Evolutionary conservation across 2,329 filamentous ascomycete species (phyloP).

Genomic region (Penicillium sp.): DNA sequence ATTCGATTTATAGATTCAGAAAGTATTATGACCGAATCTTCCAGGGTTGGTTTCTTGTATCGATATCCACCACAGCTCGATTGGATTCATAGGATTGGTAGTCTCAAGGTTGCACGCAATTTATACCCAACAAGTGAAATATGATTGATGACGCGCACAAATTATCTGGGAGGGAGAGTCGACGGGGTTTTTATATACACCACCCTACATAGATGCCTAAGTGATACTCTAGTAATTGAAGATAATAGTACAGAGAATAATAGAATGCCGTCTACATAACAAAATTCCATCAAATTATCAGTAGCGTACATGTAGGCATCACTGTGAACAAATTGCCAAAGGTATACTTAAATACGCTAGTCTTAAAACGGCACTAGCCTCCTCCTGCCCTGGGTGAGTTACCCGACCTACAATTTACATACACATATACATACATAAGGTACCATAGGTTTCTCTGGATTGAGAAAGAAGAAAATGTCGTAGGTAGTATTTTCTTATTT

Average conservation of each 20-base stretch:
- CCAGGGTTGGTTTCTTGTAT: background rate
- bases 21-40: background rate
- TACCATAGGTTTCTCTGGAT: background rate
- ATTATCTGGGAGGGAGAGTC: background rate
- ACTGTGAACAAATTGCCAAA: background rate
- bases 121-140: background rate
- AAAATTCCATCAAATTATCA: background rate
- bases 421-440: too few species aligned
- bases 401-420: background rate
- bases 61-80: background rate
- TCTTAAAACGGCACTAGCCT: background rate
- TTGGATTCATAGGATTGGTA: background rate
- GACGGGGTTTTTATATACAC: background rate
- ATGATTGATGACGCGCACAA: conserved; percentile 27
- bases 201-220: background rate
- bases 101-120: conserved; percentile 16
- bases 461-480: background rate
- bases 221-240: background rate
- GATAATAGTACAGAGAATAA: too few species aligned
- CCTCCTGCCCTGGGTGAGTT: background rate
- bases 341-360: background rate
- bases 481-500: background rate
- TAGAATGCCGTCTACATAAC: background rate
- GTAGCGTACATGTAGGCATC: background rate
- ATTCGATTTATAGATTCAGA: background rate